Evolutionary conservation across 2,329 filamentous ascomycete genomes (phyloP), one percentile per base, ranked within the genome.

Genomic region (Beauveria pseudobassiana): DNA sequence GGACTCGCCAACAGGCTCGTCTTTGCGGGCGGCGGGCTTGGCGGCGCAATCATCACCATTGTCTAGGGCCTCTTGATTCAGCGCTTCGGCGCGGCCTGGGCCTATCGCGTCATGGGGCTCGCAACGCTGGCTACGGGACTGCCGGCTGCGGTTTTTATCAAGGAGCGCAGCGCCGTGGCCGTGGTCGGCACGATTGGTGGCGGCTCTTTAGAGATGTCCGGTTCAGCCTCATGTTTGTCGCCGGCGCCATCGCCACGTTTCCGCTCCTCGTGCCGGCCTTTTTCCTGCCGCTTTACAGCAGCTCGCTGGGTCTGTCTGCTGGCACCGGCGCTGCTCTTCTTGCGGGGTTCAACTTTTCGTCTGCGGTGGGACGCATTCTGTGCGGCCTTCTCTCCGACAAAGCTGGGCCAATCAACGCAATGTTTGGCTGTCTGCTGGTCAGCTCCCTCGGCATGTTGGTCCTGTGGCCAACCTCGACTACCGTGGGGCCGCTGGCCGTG

Each of bases 241-340:
- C 77, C 4, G 80, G 82, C 3, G 78, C 76, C 1, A 74, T 85
- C 18, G 82, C 75, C 1, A 83, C 80, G 0, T 86, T 86, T 65
- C 78, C 82, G 0, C 75, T 86, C 18, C 79, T 84, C 63, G 82
- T 85, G 0, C 82, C 83, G 0, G 80, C 82, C 0, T 86, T 84
- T 73, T 86, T 85, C 67, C 71, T 86, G 3, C 83, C 83, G 0
- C 72, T 84, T 1, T 83, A 82, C 65, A 76, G 76, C 22, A 70
- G 74, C 10, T 81, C 82, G 0, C 72, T 87, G 6, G 80, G 80
- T 0, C 71, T 86, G 16, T 76, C 77, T 0, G 74, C 80, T 2
- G 73, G 73, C 5, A 76, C 74, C 0, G 83, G 82, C 0, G 83
- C 84, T 1, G 82, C 74, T 18, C 73, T 87, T 0, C 75, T 87